Base-by-base conservation (phyloP, 2,329 filamentous ascomycete genomes). In the Calonectria hawksworthii region DNA sequence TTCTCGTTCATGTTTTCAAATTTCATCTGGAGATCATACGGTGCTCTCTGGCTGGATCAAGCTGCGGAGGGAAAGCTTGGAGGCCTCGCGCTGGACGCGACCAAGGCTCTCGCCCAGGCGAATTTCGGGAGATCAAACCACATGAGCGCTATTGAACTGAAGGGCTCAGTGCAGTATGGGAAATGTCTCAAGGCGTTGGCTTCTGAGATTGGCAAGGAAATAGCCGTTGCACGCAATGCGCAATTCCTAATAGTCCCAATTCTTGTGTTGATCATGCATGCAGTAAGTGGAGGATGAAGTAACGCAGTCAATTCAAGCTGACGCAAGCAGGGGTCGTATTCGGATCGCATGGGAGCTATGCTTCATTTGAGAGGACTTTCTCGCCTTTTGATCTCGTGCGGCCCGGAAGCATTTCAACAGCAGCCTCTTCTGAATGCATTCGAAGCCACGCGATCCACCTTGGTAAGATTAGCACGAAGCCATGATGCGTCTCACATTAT, bases 1-100 rank as follows among this genome's bases (percentile, higher is more conserved):
- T 72, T 77, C 32, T 71, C 75, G 0, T 78, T 78, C 50, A 78
- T 75, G 75, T 78, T 78, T 47, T 70, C 76, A 36, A 78, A 78
- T 16, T 78, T 78, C 34, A 70, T 78, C 21, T 78, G 76, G 76
- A 69, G 76, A 28, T 75, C 75, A 3, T 78, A 78, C 34, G 75
- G 76, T 4, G 59, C 68, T 9, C 66, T 66, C 6, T 78, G 76
- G 76, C 65, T 78, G 10, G 71, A 77, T 21, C 75, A 75, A 28
- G 76, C 76, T 5, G 76, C 76, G 1, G 65, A 73, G 21, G 76
- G 76, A 10, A 78, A 74, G 47, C 71, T 78, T 8, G 76, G 76
- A 1, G 30, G 32, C 28, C 56, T 78, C 28, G 64, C 76, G 4
- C 66, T 74, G 3, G 73, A 77, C 23, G 73, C 75, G 13, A 74